Base-by-base conservation (phyloP, 2,329 filamentous ascomycete genomes). In the Ophiocordyceps robertsii region DNA sequence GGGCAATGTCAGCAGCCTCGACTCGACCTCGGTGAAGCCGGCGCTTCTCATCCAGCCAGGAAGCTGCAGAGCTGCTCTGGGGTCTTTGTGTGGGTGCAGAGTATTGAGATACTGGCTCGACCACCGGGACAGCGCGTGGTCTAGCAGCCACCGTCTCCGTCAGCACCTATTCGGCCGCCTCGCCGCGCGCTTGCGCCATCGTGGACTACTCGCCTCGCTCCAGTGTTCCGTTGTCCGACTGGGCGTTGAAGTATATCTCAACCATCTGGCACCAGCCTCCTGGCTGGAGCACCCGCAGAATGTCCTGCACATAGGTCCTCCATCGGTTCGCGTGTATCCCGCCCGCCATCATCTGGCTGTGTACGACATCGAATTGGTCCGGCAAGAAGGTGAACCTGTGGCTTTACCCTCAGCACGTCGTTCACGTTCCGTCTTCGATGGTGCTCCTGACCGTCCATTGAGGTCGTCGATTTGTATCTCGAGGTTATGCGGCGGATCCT, bases 201-300 rank as follows among this genome's bases (percentile, higher is more conserved):
- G 1, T 5, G 8, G 17, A 36, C 14, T 16, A 39, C 69, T 59
- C 54, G 72, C 77, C 69, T 40, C 80, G 71, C 11, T 76, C 80
- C 51, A 92, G 64, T n/a, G 76, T 78, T 6, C 87, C 87, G 53
- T 85, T 93, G 51, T 90, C 79, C 1, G 86, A 94, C 58, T 94
- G 89, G 24, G 85, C 79, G 49, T 87, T 86, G 59, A 81, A 82
- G 55, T 93, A 87, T 52, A 89, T 75, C 56, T 95, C 89, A n/a
- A 85, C 75, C 72, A 94, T 80, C 56, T 95, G 87, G 45, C 84
- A 73, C 86, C 87, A 95, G 1, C 89, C 88, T 2, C 80, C 82
- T 6, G 79, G 81, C 40, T 77, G 81, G 47, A 89, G 65, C 10
- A 87, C 72, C 19, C 76, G 71, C 49, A 77, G 74, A 46, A 94